These are phyloP conservation scores for Ascocoryne sarcoides DNA, from an alignment of 2,329 filamentous ascomycete genomes.

Conservation along the genomic window DNA sequence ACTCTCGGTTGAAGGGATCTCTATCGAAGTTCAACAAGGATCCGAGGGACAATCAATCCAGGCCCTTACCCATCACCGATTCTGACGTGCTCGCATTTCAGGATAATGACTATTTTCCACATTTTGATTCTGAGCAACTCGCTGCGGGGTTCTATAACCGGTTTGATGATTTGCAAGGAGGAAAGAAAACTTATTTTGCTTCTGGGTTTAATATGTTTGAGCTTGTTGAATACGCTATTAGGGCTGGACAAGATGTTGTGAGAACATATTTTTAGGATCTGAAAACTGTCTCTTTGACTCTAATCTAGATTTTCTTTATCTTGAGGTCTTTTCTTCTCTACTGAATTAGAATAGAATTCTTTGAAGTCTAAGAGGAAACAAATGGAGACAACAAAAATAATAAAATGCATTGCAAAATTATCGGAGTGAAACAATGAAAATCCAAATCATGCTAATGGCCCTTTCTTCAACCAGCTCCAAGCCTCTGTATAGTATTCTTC, in stretches of 20 bases:
- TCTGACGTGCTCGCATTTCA: conserved; percentile 3
- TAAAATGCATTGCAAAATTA: too few relatives aligned
- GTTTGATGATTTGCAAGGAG: conserved; percentile 4
- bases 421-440: too few relatives aligned
- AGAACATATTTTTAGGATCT: conserved; percentile 3
- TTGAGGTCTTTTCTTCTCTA: too few relatives aligned
- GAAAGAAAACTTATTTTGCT: conserved; percentile 3
- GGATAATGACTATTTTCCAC: conserved; percentile 4
- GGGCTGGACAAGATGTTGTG: conserved; percentile 3
- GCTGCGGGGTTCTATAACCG: conserved; percentile 4
- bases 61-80: conserved; percentile 1
- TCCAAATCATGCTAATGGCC: too few relatives aligned
- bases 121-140: conserved; percentile 3
- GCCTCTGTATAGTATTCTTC: conserved; percentile 2
- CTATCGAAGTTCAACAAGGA: conserved; percentile 4
- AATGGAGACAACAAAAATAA: too few relatives aligned
- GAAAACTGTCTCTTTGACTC: too few relatives aligned
- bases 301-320: too few relatives aligned
- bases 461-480: conserved; percentile 2
- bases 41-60: neutral
- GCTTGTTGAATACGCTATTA: conserved; percentile 4
- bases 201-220: conserved; percentile 6
- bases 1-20: neutral
- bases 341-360: too few relatives aligned
- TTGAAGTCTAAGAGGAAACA: too few relatives aligned